Evolutionary conservation across 352 stramenopile species (phyloP).

Genomic region (Phytophthora uliginosa): DNA sequence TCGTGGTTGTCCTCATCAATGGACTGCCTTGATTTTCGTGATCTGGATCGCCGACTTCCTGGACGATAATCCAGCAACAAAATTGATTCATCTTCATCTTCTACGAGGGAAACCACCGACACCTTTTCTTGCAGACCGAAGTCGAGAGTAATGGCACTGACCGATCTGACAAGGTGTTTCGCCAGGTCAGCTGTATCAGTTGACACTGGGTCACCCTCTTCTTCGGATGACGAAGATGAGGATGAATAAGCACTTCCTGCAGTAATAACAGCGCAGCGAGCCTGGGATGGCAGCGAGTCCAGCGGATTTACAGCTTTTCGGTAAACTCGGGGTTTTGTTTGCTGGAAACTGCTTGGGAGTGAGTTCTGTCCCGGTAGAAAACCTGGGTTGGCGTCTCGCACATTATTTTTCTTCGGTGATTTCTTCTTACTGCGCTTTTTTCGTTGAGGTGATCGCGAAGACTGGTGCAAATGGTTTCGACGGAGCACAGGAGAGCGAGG

Average conservation of each 20-base stretch:
- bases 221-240: conserved; percentile 6
- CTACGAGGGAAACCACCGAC: conserved; percentile 56
- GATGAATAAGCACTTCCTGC: conserved; percentile 9
- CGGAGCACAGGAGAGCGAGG: conserved; percentile 9
- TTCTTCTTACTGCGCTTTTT: conserved; percentile 21
- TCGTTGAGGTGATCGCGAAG: conserved; percentile 6
- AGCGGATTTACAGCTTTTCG: conserved; percentile 41
- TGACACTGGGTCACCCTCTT: conserved; percentile 7
- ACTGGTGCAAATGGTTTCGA: conserved; percentile 12
- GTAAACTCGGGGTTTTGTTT: conserved; percentile 67
- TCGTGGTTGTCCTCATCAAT: conserved; percentile 12
- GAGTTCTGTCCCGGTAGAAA: conserved; percentile 55
- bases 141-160: conserved; percentile 16
- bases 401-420: not conserved
- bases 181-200: not conserved
- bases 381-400: conserved; percentile 3
- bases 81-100: conserved; percentile 55
- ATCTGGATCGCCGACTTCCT: conserved; percentile 19
- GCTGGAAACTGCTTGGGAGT: conserved; percentile 69
- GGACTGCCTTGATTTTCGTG: conserved; percentile 7
- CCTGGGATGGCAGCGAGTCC: conserved; percentile 39
- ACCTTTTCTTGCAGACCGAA: conserved; percentile 50
- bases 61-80: conserved; percentile 58
- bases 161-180: conserved; percentile 3
- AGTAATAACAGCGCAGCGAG: conserved; percentile 57